Conservation (phyloP, 768 basidiomycete genomes). For the Mrakia blollopis region DNA sequence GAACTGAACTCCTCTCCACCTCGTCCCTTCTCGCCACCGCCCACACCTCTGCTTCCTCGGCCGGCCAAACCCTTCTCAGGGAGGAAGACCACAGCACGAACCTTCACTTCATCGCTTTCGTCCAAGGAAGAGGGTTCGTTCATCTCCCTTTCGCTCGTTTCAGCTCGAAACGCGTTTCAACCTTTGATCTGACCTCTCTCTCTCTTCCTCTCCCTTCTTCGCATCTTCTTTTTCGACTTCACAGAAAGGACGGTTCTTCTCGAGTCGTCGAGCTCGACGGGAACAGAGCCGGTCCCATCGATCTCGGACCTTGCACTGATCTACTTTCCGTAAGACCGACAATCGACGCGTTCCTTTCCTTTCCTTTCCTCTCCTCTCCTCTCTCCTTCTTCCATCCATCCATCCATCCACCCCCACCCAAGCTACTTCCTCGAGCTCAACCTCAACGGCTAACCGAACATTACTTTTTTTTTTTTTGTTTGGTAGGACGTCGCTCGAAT, state of each 20-base stretch:
- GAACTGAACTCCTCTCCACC: constrained; percentile 68
- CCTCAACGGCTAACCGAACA: too few species aligned
- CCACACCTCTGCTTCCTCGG: constrained; percentile 62
- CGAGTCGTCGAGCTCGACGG: constrained; percentile 83
- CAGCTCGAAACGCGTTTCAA: not conserved
- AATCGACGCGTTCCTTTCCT: constrained; percentile 9
- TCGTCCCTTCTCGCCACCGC: constrained; percentile 71
- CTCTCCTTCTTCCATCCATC: not conserved
- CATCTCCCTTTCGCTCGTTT: not conserved
- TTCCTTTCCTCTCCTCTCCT: not conserved
- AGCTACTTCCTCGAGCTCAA: too few species aligned
- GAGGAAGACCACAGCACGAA: constrained; percentile 59
- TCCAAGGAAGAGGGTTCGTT: constrained; percentile 54
- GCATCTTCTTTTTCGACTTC: not conserved
- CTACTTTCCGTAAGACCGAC: constrained; percentile 42
- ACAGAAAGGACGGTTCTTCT: constrained; percentile 32
- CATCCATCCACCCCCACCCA: too few species aligned
- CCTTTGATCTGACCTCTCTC: not conserved
- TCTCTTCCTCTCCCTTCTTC: not conserved
- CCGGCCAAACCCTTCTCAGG: constrained; percentile 65
- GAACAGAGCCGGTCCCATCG: constrained; percentile 67
- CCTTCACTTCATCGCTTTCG: constrained; percentile 83
- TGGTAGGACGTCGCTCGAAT: constrained; percentile 67
- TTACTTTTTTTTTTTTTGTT: too few species aligned
- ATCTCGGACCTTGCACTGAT: constrained; percentile 47